phyloP scores from a whole-genome alignment of 139 green algal genomes.

The Haematococcus lacustris region DNA sequence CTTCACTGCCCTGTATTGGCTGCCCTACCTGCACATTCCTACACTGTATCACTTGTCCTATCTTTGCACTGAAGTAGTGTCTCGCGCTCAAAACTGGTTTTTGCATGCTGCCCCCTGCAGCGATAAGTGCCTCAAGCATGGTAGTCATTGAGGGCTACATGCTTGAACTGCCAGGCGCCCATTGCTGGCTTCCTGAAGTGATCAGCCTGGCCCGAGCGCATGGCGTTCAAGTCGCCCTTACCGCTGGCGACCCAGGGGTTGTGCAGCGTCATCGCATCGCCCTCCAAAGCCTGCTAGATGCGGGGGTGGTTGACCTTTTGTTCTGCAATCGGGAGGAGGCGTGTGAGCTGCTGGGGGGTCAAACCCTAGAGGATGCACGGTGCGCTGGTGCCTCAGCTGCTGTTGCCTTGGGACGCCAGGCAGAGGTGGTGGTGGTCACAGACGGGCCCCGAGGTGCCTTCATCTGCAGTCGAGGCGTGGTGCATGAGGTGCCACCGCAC shows the following conservation, averaged over 20 bases:
- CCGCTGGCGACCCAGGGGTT: constrained; percentile 73
- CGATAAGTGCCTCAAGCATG: constrained; percentile 41
- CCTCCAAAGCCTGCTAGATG: constrained; percentile 44
- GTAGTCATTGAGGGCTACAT: constrained; percentile 75
- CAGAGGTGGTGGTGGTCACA: constrained; percentile 70
- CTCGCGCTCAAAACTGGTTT: too few relatives aligned
- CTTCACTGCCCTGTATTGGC: too few relatives aligned
- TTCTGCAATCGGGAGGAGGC: constrained; percentile 55
- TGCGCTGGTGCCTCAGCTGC: constrained; percentile 4
- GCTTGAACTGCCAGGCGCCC: constrained; percentile 13
- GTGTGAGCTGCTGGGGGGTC: constrained; percentile 17
- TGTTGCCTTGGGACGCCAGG: constrained; percentile 43
- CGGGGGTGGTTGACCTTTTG: constrained; percentile 63
- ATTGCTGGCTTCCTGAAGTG: constrained; percentile 6
- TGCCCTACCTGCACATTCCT: too few relatives aligned
- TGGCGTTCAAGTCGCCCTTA: constrained; percentile 63
- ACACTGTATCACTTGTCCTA: too few relatives aligned
- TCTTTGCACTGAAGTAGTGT: too few relatives aligned
- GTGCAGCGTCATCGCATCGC: constrained; percentile 54
- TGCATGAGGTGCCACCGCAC: constrained; percentile 49
- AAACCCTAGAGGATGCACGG: not conserved
- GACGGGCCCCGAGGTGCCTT: constrained; percentile 46
- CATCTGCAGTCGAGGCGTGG: not conserved
- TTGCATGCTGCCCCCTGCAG: too few relatives aligned
- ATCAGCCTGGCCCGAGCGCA: constrained; percentile 21